A percentile compares a stretch with the other conserved stretches of the same genome.
Conservation (phyloP, 805 yeast genomes). For the Zygotorulaspora sp. region DNA sequence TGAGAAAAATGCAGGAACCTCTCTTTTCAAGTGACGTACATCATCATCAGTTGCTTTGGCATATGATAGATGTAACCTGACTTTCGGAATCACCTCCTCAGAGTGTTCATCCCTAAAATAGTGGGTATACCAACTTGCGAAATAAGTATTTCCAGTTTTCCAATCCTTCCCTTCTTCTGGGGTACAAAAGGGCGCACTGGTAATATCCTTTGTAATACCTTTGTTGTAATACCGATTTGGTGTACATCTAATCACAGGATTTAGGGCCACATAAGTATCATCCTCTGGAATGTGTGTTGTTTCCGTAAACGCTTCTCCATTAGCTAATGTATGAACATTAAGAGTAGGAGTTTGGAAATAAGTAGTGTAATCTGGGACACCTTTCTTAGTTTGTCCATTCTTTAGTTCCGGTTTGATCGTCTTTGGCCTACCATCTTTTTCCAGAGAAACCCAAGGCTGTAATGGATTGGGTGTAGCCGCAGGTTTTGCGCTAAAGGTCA, state of each 20-base stretch:
- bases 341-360: constrained; percentile 68
- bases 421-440: constrained; percentile 73
- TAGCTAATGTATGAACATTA: constrained; percentile 69
- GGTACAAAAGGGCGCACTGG: constrained; percentile 80
- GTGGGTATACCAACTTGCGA: constrained; percentile 75
- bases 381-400: constrained; percentile 62
- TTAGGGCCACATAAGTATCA: constrained; percentile 61
- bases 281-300: constrained; percentile 60
- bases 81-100: constrained; percentile 49
- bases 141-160: constrained; percentile 60
- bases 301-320: constrained; percentile 54
- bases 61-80: constrained; percentile 62
- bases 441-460: constrained; percentile 75
- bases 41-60: constrained; percentile 52
- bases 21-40: constrained; percentile 54
- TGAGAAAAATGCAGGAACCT: constrained; percentile 48
- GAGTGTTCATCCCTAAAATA: constrained; percentile 43
- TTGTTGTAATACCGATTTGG: constrained; percentile 68
- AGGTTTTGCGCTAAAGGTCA: constrained; percentile 48
- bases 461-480: constrained; percentile 52
- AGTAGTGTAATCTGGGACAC: constrained; percentile 67
- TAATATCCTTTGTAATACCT: constrained; percentile 50
- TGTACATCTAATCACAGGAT: constrained; percentile 80
- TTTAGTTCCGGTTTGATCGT: constrained; percentile 74
- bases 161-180: constrained; percentile 61